Percentiles rank a stretch among this genome's conserved stretches.
Evolutionary conservation across 768 basidiomycete genomes (phyloP).

Genomic region (Kwoniella bestiolae): DNA sequence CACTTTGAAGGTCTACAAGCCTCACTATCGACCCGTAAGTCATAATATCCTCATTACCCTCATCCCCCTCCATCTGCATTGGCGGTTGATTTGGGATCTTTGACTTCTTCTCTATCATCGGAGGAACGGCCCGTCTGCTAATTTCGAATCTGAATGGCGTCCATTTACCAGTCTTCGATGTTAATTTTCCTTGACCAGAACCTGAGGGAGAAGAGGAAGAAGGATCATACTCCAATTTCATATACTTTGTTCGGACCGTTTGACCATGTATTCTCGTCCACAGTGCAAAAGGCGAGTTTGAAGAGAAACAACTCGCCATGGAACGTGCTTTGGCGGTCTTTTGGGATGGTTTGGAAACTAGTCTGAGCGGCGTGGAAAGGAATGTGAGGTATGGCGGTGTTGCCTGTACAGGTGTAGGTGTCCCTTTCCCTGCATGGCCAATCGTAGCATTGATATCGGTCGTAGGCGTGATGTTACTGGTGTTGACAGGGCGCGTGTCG

Average conservation of each 20-base stretch:
- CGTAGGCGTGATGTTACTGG: background rate
- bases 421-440: background rate
- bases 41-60: constrained; percentile 54
- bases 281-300: constrained; percentile 84
- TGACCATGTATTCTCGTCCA: constrained; percentile 97
- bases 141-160: constrained; percentile 94
- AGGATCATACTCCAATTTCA: constrained; percentile 89
- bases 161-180: constrained; percentile 83
- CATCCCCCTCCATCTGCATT: background rate
- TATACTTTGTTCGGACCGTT: constrained; percentile 95
- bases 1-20: constrained; percentile 80
- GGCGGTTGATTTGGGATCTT: background rate
- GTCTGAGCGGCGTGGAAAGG: constrained; percentile 87
- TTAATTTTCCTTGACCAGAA: constrained; percentile 60
- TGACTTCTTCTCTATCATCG: background rate
- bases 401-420: background rate
- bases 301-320: constrained; percentile 88
- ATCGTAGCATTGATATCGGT: background rate
- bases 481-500: background rate
- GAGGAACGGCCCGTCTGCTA: constrained; percentile 65
- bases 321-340: constrained; percentile 90
- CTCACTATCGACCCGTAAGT: constrained; percentile 90
- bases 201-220: too few relatives aligned
- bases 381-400: constrained; percentile 79
- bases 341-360: constrained; percentile 89